Evolutionary conservation across 2,329 filamentous ascomycete species (phyloP), one percentile per base, ranked within the genome.

Genomic region (Aureobasidium lini): DNA sequence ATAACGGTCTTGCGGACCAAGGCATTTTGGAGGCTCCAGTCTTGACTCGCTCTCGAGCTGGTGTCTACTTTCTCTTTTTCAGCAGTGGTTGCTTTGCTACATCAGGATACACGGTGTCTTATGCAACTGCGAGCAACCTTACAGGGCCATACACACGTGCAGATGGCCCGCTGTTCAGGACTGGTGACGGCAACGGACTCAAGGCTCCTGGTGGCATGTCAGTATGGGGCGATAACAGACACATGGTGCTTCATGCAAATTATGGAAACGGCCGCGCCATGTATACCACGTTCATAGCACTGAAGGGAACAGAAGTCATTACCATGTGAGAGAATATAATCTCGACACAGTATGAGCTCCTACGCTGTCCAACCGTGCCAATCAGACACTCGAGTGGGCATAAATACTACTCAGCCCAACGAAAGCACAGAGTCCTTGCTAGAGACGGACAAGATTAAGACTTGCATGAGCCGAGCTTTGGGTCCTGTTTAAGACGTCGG

Each of bases 211-310:
- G 71, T 10, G 69, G 70, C 10, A 67, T 67, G 6, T 67, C 70
- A 40, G 57, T 71, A 2, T 64, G 62, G 16, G 61, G 63, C 15
- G 69, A 70, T 37, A 66, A 66, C 18, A 57, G 56, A 54, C 67
- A 69, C 56, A 62, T 72, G 62, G 61, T 71, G 5, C 70, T 72
- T 50, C 70, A 72, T 59, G 69, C 69, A 8, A 67, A 68, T 39
- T 59, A 64, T 11, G 64, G 59, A 1, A 54, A 61, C 29, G 66
- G 59, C 8, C 52, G 60, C 16, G 57, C 50, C 13, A 60, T 63
- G 60, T 60, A 62, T 36, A 63, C 60, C 6, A 61, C 60, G n/a
- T n/a, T 59, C 23, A 61, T 61, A 34, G 16, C 59, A 23, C 16
- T 60, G 9, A 39, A 16, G 8, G 59, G 59, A 23, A 59, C 54